Evolutionary conservation across 1,284 basidiomycete species (phyloP).

Genomic region (Wolfiporia cocos): DNA sequence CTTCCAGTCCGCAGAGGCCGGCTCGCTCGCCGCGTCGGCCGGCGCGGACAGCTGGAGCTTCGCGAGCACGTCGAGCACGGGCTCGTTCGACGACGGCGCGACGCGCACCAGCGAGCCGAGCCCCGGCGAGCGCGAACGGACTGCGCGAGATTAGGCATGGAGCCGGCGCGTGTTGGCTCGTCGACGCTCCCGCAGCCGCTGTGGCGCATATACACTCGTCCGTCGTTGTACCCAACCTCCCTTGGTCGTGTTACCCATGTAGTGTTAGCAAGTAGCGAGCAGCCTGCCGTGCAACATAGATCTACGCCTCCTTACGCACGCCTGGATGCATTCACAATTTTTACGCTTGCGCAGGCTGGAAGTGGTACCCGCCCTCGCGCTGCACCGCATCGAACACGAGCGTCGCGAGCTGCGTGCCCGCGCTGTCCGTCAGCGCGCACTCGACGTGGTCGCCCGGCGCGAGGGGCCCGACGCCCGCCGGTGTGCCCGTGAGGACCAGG

Average conservation of each 20-base stretch:
- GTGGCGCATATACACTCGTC: neutral
- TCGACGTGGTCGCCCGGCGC: slow-evolving; percentile 74
- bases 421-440: slow-evolving; percentile 63
- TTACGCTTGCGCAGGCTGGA: slow-evolving; percentile 12
- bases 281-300: too few species aligned
- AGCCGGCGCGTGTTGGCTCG: too few species aligned
- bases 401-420: slow-evolving; percentile 54
- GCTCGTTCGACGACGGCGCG: slow-evolving; percentile 24
- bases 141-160: slow-evolving; percentile 12
- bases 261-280: too few species aligned
- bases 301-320: neutral
- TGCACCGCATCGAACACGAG: slow-evolving; percentile 64
- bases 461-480: slow-evolving; percentile 84
- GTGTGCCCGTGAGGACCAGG: slow-evolving; percentile 84
- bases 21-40: slow-evolving; percentile 45
- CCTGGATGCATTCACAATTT: neutral
- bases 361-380: slow-evolving; percentile 69
- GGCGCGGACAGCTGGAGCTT: slow-evolving; percentile 62
- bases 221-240: neutral
- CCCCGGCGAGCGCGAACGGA: slow-evolving; percentile 24
- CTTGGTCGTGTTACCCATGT: too few species aligned
- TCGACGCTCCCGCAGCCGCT: too few species aligned
- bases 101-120: slow-evolving; percentile 10
- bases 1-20: slow-evolving; percentile 50
- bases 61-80: slow-evolving; percentile 35